Percentiles rank a stretch among this genome's conserved stretches.
Evolutionary conservation across 441 rosid species (phyloP).

Genomic region (Gossypium trilobum): DNA sequence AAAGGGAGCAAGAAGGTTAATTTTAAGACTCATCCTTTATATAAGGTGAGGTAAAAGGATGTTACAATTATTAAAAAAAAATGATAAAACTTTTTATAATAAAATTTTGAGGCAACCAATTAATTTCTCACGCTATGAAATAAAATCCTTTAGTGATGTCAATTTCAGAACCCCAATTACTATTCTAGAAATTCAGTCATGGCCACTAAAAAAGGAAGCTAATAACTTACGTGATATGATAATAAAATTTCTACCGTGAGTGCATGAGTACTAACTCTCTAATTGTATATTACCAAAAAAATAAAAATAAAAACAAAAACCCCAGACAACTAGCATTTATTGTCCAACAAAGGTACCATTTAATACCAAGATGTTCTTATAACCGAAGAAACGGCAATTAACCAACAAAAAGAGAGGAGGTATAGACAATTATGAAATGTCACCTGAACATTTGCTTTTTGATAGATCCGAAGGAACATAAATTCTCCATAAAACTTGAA

Average conservation of each 20-base stretch:
- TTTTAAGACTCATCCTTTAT: not conserved
- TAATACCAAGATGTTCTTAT: not conserved
- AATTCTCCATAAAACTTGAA: not conserved
- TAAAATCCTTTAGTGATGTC: too few species aligned
- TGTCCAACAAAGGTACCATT: not conserved
- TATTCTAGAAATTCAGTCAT: not conserved
- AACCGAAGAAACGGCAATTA: not conserved
- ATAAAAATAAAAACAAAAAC: not conserved
- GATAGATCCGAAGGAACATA: not conserved
- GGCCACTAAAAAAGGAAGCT: not conserved
- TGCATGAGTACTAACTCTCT: not conserved
- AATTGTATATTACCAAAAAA: not conserved
- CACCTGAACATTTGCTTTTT: too few species aligned
- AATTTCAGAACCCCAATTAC: not conserved
- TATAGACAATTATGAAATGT: not conserved
- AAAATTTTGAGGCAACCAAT: not conserved
- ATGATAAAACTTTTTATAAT: not conserved
- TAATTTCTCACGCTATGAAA: too few species aligned
- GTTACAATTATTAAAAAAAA: not conserved
- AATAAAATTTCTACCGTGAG: too few species aligned
- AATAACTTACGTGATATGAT: not conserved
- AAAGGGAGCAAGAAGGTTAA: not conserved
- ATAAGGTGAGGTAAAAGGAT: not conserved
- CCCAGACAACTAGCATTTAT: not conserved
- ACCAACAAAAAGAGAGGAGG: not conserved